phyloP scores from a whole-genome alignment of 441 rosid species.

The Euphorbia corollata region DNA sequence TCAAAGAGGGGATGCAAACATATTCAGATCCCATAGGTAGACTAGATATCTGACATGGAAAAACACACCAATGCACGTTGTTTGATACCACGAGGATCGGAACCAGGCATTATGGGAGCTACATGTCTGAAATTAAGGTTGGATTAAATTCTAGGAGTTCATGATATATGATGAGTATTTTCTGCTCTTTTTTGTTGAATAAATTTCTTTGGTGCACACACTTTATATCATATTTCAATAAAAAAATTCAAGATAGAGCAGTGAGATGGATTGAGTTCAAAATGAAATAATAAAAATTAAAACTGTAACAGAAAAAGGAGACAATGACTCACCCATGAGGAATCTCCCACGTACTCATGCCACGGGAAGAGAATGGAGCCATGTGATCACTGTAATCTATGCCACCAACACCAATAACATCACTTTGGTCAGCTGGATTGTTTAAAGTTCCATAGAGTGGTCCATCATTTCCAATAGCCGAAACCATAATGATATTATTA shows the following conservation, averaged over 20 bases:
- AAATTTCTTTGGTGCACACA: neutral
- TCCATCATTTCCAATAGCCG: constrained; percentile 99
- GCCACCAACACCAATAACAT: constrained; percentile 97
- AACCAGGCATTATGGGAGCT: neutral
- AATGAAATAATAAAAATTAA: neutral
- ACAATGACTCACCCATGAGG: constrained; percentile 73
- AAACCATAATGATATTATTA: constrained; percentile 93
- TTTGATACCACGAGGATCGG: neutral
- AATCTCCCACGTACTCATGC: constrained; percentile 99
- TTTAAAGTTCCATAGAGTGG: constrained; percentile 98
- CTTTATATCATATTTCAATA: neutral
- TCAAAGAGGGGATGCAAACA: too few species aligned
- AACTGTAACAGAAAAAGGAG: neutral
- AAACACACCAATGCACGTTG: neutral
- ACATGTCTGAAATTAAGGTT: neutral
- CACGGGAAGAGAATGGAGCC: constrained; percentile 99
- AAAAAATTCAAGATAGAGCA: neutral
- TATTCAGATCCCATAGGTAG: too few species aligned
- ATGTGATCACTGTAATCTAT: constrained; percentile 93
- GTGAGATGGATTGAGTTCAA: neutral
- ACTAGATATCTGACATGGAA: too few species aligned
- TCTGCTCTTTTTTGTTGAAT: constrained; percentile 3
- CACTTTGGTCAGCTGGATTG: constrained; percentile 99
- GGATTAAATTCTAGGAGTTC: constrained; percentile 8
- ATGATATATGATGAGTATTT: neutral